Evolutionary conservation across 2,329 filamentous ascomycete genomes (phyloP).

Genomic region (Beauveria bassiana): DNA sequence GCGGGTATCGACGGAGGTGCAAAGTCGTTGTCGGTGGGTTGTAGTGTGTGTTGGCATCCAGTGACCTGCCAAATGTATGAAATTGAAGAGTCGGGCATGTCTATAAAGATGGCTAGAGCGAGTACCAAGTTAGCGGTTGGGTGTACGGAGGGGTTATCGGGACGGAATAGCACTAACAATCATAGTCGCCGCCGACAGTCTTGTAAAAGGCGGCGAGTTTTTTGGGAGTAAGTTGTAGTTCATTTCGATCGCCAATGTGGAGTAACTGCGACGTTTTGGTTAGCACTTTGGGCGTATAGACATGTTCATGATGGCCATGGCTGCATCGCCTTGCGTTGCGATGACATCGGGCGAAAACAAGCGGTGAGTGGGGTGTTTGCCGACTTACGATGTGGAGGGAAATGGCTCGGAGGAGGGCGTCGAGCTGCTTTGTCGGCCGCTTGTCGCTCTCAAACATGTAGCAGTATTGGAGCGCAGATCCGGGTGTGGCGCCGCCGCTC

Average conservation of each 20-base stretch:
- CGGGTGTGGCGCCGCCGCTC: slow-evolving; percentile 11
- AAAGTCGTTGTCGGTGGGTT: slow-evolving; percentile 67
- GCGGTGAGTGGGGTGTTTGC: slow-evolving; percentile 7
- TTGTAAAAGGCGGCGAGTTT: slow-evolving; percentile 75
- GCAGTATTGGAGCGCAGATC: slow-evolving; percentile 40
- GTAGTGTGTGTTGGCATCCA: slow-evolving; percentile 75
- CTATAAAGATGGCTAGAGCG: slow-evolving; percentile 61
- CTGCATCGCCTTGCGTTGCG: not conserved
- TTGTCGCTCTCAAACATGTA: slow-evolving; percentile 64
- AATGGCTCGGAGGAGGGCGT: slow-evolving; percentile 61
- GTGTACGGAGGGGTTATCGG: not conserved
- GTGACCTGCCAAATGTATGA: slow-evolving; percentile 90
- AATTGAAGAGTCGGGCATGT: slow-evolving; percentile 64
- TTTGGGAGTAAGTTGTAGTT: slow-evolving; percentile 49
- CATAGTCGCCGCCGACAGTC: slow-evolving; percentile 66
- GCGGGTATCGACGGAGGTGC: slow-evolving; percentile 71
- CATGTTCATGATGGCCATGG: not conserved
- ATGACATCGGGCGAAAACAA: not conserved
- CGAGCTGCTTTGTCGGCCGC: slow-evolving; percentile 56
- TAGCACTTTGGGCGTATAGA: not conserved
- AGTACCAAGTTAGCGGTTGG: not conserved
- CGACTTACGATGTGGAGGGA: slow-evolving; percentile 60
- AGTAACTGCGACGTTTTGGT: slow-evolving; percentile 33
- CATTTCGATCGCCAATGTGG: slow-evolving; percentile 50
- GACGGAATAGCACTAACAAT: slow-evolving; percentile 38